Conservation (phyloP, 495 filamentous ascomycete genomes). For the Stereocaulon alpinum region DNA sequence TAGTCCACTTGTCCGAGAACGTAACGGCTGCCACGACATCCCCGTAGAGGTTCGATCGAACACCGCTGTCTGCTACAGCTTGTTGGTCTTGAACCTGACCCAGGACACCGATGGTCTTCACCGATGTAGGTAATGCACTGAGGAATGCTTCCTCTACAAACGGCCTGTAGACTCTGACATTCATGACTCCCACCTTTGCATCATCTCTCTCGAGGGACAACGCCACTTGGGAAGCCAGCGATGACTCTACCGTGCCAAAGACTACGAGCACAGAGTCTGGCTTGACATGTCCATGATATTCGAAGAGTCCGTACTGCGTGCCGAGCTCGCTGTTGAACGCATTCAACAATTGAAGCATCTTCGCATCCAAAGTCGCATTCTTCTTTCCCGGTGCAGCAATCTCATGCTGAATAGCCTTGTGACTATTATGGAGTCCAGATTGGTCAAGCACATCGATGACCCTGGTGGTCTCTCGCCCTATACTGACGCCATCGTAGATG, state of each 20-base stretch:
- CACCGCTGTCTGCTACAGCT: conserved; percentile 52
- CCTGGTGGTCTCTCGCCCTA: conserved; percentile 73
- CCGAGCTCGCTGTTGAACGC: conserved; percentile 88
- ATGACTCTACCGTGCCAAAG: conserved; percentile 83
- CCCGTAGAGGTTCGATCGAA: conserved; percentile 74
- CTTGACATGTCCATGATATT: conserved; percentile 78
- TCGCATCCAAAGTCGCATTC: conserved; percentile 62
- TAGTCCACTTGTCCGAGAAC: conserved; percentile 57
- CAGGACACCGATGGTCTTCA: conserved; percentile 58
- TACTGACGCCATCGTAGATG: conserved; percentile 82
- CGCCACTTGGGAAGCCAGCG: conserved; percentile 74
- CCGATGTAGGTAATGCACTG: conserved; percentile 61
- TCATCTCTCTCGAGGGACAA: conserved; percentile 58
- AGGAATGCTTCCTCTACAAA: conserved; percentile 93
- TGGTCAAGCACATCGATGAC: conserved; percentile 79
- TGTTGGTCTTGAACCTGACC: conserved; percentile 50
- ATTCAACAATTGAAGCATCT: conserved; percentile 61
- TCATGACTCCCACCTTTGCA: conserved; percentile 71
- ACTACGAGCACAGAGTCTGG: conserved; percentile 76
- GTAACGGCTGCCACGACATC: conserved; percentile 79
- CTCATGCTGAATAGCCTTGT: conserved; percentile 53
- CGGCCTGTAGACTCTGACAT: conserved; percentile 85
- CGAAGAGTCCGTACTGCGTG: conserved; percentile 83
- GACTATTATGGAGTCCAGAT: conserved; percentile 55
- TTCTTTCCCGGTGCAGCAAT: conserved; percentile 52